Base-by-base conservation (phyloP, 2,329 filamentous ascomycete genomes). In the Calonectria pseudoreteaudii region DNA sequence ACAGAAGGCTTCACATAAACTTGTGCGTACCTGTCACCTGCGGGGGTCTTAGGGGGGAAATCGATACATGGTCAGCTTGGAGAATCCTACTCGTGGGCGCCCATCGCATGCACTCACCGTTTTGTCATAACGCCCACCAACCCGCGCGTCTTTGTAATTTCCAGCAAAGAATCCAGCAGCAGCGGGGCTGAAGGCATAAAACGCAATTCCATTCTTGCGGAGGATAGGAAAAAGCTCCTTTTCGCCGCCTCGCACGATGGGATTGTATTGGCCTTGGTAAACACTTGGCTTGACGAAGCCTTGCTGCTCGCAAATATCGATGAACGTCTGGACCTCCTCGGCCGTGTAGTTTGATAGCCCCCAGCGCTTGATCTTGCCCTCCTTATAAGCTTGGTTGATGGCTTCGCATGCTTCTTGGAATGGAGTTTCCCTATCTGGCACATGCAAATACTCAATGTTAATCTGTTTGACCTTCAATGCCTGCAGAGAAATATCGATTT, bases 251-350 rank as follows among this genome's bases (percentile, higher is more conserved):
- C 88, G 82, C 4, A 83, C 82, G 16, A 90, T 78, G 10, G 85
- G 81, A 68, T 89, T 88, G 79, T 90, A 89, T 10, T 85, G 82
- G 2, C 88, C 87, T 75, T 90, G 85, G 73, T 88, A 89, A 4
- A 88, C 85, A 6, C 79, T 82, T 0, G 88, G 88, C 69, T 83
- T 83, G 18, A 87, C 81, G 31, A 80, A 88, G 1, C 83, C 84
- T 5, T 84, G 80, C 23, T 84, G 73, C 47, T 86, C 82, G 75
- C 87, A 89, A 16, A 88, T 84, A 13, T 83, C 79, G 41, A 87
- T 68, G 4, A 89, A 82, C 56, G 83, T 69, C 65, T 86, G 82
- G 0, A 90, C 87, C 72, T 90, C 86, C 2, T 82, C 82, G 1
- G 84, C 84, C 0, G 81, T 81, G 75, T 85, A 88, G 75, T 89